Conservation (phyloP, 768 basidiomycete species). For the Mycena belliarum region DNA sequence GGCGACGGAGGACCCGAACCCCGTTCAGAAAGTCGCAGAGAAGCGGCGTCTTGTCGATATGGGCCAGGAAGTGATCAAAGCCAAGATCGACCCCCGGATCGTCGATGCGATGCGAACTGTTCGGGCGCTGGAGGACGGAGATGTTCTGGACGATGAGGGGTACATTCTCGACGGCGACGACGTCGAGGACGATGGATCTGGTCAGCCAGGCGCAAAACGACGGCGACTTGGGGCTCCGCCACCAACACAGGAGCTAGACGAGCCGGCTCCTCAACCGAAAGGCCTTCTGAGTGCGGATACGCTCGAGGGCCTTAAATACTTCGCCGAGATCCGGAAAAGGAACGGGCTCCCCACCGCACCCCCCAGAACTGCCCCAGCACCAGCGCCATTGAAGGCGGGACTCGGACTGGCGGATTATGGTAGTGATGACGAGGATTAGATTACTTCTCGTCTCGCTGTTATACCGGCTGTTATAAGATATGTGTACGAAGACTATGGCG, state of each 20-base stretch:
- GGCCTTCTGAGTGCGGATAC: slow-evolving; percentile 84
- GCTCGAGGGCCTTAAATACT: slow-evolving; percentile 86
- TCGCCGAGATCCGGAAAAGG: slow-evolving; percentile 81
- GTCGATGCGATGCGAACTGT: slow-evolving; percentile 87
- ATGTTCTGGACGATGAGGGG: slow-evolving; percentile 42
- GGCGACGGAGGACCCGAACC: slow-evolving; percentile 99
- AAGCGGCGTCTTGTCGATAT: slow-evolving; percentile 79
- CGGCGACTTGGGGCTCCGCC: slow-evolving; percentile 32
- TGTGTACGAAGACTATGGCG: too few species aligned
- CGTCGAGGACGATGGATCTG: slow-evolving; percentile 32
- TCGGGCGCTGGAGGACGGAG: slow-evolving; percentile 87
- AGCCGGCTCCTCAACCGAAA: slow-evolving; percentile 37
- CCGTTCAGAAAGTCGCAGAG: slow-evolving; percentile 83
- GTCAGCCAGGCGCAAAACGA: slow-evolving; percentile 37
- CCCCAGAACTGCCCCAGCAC: slow-evolving; percentile 32
- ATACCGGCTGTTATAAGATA: slow-evolving; percentile 11
- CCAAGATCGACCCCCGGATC: slow-evolving; percentile 82
- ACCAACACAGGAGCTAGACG: slow-evolving; percentile 25
- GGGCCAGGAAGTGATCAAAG: slow-evolving; percentile 85
- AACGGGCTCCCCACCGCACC: slow-evolving; percentile 41
- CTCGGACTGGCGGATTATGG: slow-evolving; percentile 76
- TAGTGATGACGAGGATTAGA: slow-evolving; percentile 62
- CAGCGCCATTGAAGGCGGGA: slow-evolving; percentile 41
- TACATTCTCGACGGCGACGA: slow-evolving; percentile 32
- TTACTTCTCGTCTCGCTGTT: too few species aligned